A percentile compares a stretch with the other conserved stretches of the same genome.
Evolutionary conservation across 768 basidiomycete species (phyloP).

Genomic region (Crassisporium funariophilum): DNA sequence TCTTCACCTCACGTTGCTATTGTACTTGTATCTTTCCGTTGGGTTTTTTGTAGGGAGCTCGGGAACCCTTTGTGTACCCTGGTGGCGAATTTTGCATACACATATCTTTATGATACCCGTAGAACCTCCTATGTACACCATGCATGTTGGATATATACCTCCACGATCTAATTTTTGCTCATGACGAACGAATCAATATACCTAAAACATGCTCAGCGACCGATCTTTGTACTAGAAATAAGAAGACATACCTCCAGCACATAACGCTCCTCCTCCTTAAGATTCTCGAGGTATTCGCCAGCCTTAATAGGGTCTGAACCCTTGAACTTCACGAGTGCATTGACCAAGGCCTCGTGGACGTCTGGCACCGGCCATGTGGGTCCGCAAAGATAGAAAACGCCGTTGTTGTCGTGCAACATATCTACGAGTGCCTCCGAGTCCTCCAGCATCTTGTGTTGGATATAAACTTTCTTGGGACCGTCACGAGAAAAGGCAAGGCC

Average conservation of each 20-base stretch:
- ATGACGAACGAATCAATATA: neutral
- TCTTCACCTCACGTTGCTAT: neutral
- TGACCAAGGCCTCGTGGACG: slow-evolving; percentile 90
- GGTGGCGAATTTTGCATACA: too few relatives aligned
- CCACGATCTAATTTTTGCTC: slow-evolving; percentile 26
- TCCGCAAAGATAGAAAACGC: slow-evolving; percentile 95
- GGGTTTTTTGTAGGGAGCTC: too few relatives aligned
- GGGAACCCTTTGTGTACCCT: too few relatives aligned
- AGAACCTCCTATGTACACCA: neutral
- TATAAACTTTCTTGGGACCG: slow-evolving; percentile 91
- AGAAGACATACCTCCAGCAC: slow-evolving; percentile 78
- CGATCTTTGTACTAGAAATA: neutral
- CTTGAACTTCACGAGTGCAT: slow-evolving; percentile 73
- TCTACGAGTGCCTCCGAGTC: slow-evolving; percentile 77
- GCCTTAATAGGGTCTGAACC: slow-evolving; percentile 66
- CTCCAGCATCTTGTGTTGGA: slow-evolving; percentile 97
- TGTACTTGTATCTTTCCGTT: slow-evolving; percentile 18
- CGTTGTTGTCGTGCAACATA: slow-evolving; percentile 72
- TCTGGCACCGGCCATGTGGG: slow-evolving; percentile 99
- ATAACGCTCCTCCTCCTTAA: slow-evolving; percentile 97
- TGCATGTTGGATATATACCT: slow-evolving; percentile 7
- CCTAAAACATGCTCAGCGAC: neutral
- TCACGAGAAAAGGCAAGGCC: slow-evolving; percentile 98
- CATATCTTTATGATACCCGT: neutral
- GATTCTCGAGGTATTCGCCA: slow-evolving; percentile 78